Conservation (phyloP, 768 basidiomycete genomes). For the Tephrocybe sp. region DNA sequence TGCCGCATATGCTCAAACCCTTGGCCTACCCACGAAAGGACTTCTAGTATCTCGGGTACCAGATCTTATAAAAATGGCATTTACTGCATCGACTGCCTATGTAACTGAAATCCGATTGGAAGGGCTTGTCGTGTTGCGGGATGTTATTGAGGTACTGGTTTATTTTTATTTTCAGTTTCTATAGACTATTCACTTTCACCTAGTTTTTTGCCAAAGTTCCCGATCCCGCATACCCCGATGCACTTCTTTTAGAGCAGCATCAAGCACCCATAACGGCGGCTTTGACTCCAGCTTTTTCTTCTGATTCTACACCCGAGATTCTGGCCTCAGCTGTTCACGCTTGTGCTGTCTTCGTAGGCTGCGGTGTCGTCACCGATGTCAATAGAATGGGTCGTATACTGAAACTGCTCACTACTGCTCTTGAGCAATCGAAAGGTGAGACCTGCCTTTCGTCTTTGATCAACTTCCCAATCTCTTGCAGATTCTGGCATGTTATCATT, state of each 20-base stretch:
- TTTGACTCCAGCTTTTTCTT: conserved; percentile 92
- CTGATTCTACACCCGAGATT: conserved; percentile 95
- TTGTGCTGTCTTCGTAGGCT: conserved; percentile 93
- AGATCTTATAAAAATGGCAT: conserved; percentile 97
- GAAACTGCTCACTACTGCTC: conserved; percentile 79
- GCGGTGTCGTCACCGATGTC: conserved; percentile 90
- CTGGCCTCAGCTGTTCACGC: conserved; percentile 88
- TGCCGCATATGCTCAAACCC: conserved; percentile 60
- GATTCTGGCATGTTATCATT: conserved; percentile 82
- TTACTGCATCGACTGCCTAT: conserved; percentile 94
- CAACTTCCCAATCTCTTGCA: conserved; percentile 24
- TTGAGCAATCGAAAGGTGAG: conserved; percentile 88
- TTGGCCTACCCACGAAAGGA: conserved; percentile 54
- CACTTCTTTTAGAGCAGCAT: conserved; percentile 90
- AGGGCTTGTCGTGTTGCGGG: conserved; percentile 83
- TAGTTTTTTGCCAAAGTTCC: conserved; percentile 85
- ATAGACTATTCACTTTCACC: conserved; percentile 5
- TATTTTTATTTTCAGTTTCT: neutral
- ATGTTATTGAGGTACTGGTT: conserved; percentile 82
- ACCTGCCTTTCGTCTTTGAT: neutral
- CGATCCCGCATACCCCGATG: conserved; percentile 91
- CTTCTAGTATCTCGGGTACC: conserved; percentile 83
- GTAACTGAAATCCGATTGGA: conserved; percentile 94
- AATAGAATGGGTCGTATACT: conserved; percentile 91
- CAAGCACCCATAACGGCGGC: conserved; percentile 98